A percentile compares a stretch with the other conserved stretches of the same genome.
phyloP scores from a whole-genome alignment of 2,329 filamentous ascomycete species.

The Aureobasidium musti region DNA sequence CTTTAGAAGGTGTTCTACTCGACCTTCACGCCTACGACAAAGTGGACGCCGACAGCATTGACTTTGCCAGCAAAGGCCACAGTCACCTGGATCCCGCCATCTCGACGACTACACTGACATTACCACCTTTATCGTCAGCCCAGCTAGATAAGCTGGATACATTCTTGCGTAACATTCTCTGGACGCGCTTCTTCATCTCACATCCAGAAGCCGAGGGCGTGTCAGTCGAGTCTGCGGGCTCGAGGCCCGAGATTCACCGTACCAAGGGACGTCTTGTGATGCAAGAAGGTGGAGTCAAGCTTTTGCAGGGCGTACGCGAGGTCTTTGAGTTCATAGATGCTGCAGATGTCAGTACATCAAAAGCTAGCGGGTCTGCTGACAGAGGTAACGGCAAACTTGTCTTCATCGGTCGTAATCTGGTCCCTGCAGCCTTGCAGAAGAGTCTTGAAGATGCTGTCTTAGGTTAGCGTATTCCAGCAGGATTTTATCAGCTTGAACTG shows the following conservation, averaged over 20 bases:
- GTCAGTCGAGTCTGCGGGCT: slow-evolving; percentile 25
- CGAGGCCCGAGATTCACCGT: slow-evolving; percentile 77
- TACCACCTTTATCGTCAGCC: slow-evolving; percentile 60
- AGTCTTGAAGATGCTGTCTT: slow-evolving; percentile 35
- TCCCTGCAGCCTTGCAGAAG: slow-evolving; percentile 36
- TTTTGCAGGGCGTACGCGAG: slow-evolving; percentile 89
- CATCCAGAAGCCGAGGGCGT: slow-evolving; percentile 27
- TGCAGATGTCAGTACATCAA: slow-evolving; percentile 21
- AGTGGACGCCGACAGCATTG: slow-evolving; percentile 64
- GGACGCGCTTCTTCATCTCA: slow-evolving; percentile 67
- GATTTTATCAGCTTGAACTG: background rate
- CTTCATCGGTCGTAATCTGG: slow-evolving; percentile 41
- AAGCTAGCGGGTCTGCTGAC: background rate
- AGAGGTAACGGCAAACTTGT: slow-evolving; percentile 39
- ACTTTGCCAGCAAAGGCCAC: slow-evolving; percentile 74
- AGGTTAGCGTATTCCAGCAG: background rate
- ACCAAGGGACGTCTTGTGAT: slow-evolving; percentile 78
- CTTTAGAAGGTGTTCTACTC: slow-evolving; percentile 80
- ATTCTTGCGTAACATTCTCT: slow-evolving; percentile 82
- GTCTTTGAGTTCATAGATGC: slow-evolving; percentile 85
- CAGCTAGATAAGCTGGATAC: slow-evolving; percentile 68
- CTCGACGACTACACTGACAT: slow-evolving; percentile 70
- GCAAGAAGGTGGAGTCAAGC: slow-evolving; percentile 64
- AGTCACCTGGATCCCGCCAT: slow-evolving; percentile 79
- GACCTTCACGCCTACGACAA: slow-evolving; percentile 92